Evolutionary conservation across 305 asterid species (phyloP).

Genomic region (Fraxinus floribunda): DNA sequence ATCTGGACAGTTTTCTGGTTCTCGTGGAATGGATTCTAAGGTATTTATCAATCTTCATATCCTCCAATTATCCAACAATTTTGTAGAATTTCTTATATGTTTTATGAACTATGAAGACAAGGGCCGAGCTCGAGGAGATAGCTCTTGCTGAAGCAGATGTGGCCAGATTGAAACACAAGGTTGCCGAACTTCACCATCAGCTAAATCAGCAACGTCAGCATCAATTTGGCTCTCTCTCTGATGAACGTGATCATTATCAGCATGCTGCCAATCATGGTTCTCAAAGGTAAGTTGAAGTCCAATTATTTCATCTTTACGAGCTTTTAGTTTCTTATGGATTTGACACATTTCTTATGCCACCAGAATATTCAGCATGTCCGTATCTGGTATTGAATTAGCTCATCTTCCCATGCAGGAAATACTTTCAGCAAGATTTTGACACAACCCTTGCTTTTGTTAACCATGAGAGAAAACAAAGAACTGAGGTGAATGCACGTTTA

Average conservation of each 20-base stretch:
- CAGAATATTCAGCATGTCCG: not conserved
- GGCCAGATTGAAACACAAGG: constrained; percentile 87
- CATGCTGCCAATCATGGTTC: constrained; percentile 50
- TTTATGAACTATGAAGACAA: constrained; percentile 54
- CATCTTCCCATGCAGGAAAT: constrained; percentile 56
- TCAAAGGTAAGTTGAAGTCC: constrained; percentile 57
- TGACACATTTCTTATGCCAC: not conserved
- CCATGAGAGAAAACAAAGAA: constrained; percentile 85
- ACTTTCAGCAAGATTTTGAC: constrained; percentile 88
- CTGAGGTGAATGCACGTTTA: constrained; percentile 52
- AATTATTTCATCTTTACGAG: not conserved
- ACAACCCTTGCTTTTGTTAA: constrained; percentile 82
- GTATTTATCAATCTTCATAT: constrained; percentile 36
- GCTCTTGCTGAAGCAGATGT: constrained; percentile 99
- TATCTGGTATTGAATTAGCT: constrained; percentile 16
- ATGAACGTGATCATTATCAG: constrained; percentile 60
- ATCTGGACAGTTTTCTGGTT: constrained; percentile 75
- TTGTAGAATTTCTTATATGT: constrained; percentile 23
- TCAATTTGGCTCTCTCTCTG: constrained; percentile 76
- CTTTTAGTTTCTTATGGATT: not conserved
- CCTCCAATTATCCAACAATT: constrained; percentile 23
- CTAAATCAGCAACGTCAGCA: constrained; percentile 94
- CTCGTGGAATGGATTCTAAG: constrained; percentile 94
- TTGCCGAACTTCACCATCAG: constrained; percentile 93
- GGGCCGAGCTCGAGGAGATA: constrained; percentile 97